Percentiles rank a stretch among this genome's conserved stretches.
These are phyloP conservation scores for Ophiobolus disseminans DNA, from an alignment of 2,329 filamentous ascomycete species.

Conservation along the genomic window DNA sequence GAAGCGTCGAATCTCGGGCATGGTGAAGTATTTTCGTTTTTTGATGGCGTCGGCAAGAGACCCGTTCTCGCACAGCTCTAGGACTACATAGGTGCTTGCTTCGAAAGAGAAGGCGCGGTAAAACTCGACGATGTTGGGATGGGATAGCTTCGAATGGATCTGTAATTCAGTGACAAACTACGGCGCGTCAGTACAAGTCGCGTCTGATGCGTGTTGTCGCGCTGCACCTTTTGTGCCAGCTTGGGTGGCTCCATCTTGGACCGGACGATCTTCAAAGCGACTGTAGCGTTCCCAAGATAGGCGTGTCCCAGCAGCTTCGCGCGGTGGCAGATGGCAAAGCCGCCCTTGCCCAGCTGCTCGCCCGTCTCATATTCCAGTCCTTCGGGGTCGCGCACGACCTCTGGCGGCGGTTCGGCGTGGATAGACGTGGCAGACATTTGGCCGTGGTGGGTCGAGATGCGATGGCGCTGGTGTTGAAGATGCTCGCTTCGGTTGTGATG, in stretches of 20 bases:
- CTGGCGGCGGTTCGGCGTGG: slow-evolving; percentile 59
- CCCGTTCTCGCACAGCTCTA: slow-evolving; percentile 94
- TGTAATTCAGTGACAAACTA: slow-evolving; percentile 84
- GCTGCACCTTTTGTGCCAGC: slow-evolving; percentile 80
- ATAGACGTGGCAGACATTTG: slow-evolving; percentile 54
- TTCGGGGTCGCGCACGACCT: slow-evolving; percentile 70
- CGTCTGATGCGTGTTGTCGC: neutral
- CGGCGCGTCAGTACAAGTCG: slow-evolving; percentile 29
- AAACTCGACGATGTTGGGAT: slow-evolving; percentile 95
- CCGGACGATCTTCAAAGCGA: slow-evolving; percentile 83
- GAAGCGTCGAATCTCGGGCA: slow-evolving; percentile 93
- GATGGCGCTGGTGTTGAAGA: slow-evolving; percentile 34
- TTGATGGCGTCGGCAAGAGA: slow-evolving; percentile 98
- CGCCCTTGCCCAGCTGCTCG: slow-evolving; percentile 77
- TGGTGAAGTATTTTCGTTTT: slow-evolving; percentile 84
- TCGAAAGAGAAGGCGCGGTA: slow-evolving; percentile 91
- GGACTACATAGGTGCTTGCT: slow-evolving; percentile 87
- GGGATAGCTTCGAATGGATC: slow-evolving; percentile 97
- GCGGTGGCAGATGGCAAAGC: slow-evolving; percentile 82
- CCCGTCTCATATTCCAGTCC: slow-evolving; percentile 77
- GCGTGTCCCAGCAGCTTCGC: slow-evolving; percentile 66
- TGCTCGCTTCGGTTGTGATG: slow-evolving; percentile 15
- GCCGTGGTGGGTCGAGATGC: slow-evolving; percentile 34
- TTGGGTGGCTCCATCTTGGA: slow-evolving; percentile 79
- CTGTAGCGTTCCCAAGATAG: slow-evolving; percentile 67